Evolutionary conservation across 139 green algal species (phyloP).

Genomic region (Asterochloris sp.): DNA sequence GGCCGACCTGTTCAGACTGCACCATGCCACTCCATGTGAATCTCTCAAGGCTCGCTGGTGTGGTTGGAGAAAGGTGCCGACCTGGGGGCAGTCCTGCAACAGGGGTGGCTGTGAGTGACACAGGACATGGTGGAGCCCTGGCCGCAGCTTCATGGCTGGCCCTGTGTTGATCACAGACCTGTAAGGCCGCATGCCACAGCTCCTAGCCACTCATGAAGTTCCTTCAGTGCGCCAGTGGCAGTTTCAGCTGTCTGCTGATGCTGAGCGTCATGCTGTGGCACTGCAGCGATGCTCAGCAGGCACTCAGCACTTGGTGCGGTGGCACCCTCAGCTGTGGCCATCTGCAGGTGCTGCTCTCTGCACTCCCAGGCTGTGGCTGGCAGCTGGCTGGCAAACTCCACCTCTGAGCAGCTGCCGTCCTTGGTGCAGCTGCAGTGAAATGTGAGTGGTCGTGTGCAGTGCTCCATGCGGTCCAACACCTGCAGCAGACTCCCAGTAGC

Average conservation of each 20-base stretch:
- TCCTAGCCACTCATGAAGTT: slow-evolving; percentile 17
- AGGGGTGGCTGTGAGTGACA: too few species aligned
- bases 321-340: not conserved
- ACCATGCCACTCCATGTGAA: too few species aligned
- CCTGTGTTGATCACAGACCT: not conserved
- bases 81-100: too few species aligned
- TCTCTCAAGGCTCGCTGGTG: too few species aligned
- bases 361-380: not conserved
- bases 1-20: too few species aligned
- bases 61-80: too few species aligned
- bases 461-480: not conserved
- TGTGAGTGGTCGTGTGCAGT: not conserved
- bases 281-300: not conserved
- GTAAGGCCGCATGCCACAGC: slow-evolving; percentile 6
- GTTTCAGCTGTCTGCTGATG: not conserved
- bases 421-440: slow-evolving; percentile 1
- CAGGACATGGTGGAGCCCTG: too few species aligned
- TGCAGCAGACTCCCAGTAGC: not conserved
- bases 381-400: not conserved
- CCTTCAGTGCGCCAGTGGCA: not conserved
- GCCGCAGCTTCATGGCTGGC: too few species aligned
- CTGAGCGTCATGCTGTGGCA: not conserved
- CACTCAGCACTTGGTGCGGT: not conserved
- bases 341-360: slow-evolving; percentile 1
- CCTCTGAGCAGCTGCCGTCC: not conserved